Evolutionary conservation across 2,329 filamentous ascomycete species (phyloP).

Genomic region (Neonectria ditissima): DNA sequence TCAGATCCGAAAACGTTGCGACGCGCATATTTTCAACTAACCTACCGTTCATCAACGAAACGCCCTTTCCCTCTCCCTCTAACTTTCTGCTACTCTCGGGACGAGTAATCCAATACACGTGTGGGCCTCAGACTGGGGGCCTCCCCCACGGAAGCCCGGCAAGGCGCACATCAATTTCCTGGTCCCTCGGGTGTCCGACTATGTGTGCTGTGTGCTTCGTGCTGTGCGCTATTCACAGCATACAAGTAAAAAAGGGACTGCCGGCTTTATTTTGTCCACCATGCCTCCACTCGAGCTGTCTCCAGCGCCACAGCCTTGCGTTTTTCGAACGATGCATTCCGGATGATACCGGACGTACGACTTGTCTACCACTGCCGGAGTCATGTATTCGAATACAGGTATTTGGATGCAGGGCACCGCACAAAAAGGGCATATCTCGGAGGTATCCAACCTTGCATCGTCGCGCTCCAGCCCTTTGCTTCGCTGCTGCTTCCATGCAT

Average conservation of each 20-base stretch:
- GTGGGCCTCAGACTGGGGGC: conserved; percentile 13
- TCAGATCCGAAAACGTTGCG: conserved; percentile 19
- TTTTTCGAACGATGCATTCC: conserved; percentile 34
- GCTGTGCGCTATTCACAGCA: background rate
- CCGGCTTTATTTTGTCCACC: conserved; percentile 23
- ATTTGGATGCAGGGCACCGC: background rate
- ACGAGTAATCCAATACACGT: conserved; percentile 12
- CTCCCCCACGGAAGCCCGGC: conserved; percentile 9
- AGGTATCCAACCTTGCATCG: background rate
- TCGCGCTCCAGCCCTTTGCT: background rate
- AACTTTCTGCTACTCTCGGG: background rate
- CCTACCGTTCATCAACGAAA: conserved; percentile 14
- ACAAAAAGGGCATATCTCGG: background rate
- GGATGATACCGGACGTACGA: conserved; percentile 23
- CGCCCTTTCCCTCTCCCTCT: background rate
- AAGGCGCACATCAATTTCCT: conserved; percentile 5
- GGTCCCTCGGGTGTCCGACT: background rate
- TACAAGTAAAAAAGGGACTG: background rate
- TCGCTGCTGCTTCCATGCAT: background rate
- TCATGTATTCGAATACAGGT: background rate
- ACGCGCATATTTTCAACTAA: conserved; percentile 3
- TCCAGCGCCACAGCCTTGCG: conserved; percentile 12
- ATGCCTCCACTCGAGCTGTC: background rate
- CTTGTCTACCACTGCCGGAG: background rate
- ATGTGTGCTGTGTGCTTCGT: background rate